Evolutionary conservation across 148 eudicot species (phyloP).

Genomic region (Heliamphora exappendiculata): DNA sequence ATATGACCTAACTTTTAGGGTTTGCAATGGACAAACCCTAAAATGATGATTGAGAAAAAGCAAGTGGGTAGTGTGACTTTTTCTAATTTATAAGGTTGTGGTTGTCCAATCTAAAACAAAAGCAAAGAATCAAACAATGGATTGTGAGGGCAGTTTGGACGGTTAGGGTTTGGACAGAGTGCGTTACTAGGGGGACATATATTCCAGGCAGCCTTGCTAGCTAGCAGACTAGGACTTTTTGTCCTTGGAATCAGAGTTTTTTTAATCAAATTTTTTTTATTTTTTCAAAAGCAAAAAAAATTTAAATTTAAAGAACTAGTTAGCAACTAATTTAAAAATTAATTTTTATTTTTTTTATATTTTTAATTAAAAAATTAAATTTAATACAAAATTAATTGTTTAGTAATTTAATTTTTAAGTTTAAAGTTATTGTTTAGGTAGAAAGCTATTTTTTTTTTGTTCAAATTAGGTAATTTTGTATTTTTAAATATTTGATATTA

Average conservation of each 20-base stretch:
- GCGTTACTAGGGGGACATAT: constrained; percentile 9
- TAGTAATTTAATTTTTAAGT: too few species aligned
- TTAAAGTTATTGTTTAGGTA: too few species aligned
- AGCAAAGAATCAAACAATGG: constrained; percentile 13
- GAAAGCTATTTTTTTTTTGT: too few species aligned
- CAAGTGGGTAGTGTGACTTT: not conserved
- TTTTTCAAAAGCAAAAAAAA: too few species aligned
- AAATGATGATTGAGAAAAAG: not conserved
- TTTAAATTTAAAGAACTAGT: too few species aligned
- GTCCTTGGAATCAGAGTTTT: not conserved
- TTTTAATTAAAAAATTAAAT: too few species aligned
- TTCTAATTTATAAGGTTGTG: not conserved
- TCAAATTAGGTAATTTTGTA: too few species aligned
- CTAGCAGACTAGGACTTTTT: not conserved
- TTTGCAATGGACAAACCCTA: too few species aligned
- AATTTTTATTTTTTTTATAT: too few species aligned
- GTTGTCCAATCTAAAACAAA: not conserved
- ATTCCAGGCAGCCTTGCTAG: constrained; percentile 10
- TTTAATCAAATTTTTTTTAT: not conserved
- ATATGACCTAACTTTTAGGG: not conserved
- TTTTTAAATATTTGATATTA: too few species aligned
- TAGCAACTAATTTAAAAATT: too few species aligned
- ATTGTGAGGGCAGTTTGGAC: constrained; percentile 17
- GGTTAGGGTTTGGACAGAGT: constrained; percentile 12
- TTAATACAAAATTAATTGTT: too few species aligned